Evolutionary conservation across 345 rosid genomes (phyloP).

Genomic region (Conringia planisiliqua): DNA sequence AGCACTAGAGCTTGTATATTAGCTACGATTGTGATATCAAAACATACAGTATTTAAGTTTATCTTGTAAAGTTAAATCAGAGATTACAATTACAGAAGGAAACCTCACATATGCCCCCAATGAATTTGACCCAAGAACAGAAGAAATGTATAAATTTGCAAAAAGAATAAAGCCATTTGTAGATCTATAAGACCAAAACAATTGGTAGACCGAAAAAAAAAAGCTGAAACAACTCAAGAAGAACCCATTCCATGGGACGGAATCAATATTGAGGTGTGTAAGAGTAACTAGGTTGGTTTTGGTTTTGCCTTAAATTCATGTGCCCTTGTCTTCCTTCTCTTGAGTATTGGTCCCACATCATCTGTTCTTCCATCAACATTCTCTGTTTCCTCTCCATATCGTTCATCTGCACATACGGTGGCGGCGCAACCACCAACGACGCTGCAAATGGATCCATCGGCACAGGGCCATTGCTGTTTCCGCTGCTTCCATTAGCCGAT

Average conservation of each 20-base stretch:
- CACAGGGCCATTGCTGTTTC: conserved; percentile 13
- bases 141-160: neutral
- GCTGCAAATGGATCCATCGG: conserved; percentile 65
- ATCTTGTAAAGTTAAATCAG: neutral
- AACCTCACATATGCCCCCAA: neutral
- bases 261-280: conserved; percentile 25
- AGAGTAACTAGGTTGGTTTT: conserved; percentile 22
- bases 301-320: conserved; percentile 24
- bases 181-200: conserved; percentile 16
- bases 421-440: conserved; percentile 56
- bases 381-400: conserved; percentile 77
- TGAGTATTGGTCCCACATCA: conserved; percentile 62
- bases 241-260: neutral
- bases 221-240: conserved; percentile 7
- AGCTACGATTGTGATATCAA: neutral
- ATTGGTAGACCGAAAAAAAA: neutral
- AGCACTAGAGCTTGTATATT: conserved; percentile 37
- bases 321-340: conserved; percentile 62
- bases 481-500: conserved; percentile 28
- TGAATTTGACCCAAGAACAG: neutral
- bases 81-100: conserved; percentile 23
- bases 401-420: conserved; percentile 64
- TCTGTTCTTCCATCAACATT: conserved; percentile 59
- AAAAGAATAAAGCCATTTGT: neutral
- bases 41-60: neutral